Evolutionary conservation across 192 early-diverging fungal genomes (phyloP).

Genomic region (Dimargaris cristalligena): DNA sequence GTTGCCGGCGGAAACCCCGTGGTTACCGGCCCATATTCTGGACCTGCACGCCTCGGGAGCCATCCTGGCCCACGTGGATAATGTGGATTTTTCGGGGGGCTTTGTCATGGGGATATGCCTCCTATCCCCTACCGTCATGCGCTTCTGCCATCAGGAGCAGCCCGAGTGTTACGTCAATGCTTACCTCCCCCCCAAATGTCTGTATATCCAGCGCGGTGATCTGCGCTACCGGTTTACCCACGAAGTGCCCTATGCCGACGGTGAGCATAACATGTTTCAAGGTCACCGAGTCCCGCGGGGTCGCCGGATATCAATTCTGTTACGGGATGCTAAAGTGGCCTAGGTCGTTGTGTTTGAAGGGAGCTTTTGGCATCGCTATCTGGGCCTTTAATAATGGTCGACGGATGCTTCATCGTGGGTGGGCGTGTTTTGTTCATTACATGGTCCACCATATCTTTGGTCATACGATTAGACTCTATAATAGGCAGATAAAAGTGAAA

Average conservation of each 20-base stretch:
- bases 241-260: conserved; percentile 40
- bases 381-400: no score
- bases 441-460: no score
- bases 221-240: conserved; percentile 69
- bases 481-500: no score
- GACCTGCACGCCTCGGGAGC: conserved; percentile 53
- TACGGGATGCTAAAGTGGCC: conserved; percentile 43
- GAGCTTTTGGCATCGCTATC: no score
- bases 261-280: conserved; percentile 30
- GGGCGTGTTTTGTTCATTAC: no score
- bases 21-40: conserved; percentile 64
- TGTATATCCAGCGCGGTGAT: conserved; percentile 55
- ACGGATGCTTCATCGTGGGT: no score
- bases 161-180: conserved; percentile 38
- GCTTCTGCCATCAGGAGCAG: conserved; percentile 45
- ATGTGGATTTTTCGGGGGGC: conserved; percentile 56
- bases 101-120: conserved; percentile 62
- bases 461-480: no score
- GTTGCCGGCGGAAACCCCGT: conserved; percentile 36
- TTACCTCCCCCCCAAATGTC: conserved; percentile 37
- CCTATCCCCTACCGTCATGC: conserved; percentile 51
- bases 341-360: no score
- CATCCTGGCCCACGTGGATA: conserved; percentile 71
- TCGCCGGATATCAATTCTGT: conserved; percentile 56
- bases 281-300: conserved; percentile 32